phyloP scores from a whole-genome alignment of 2,329 filamentous ascomycete species.

The Microthyrium microscopicum region DNA sequence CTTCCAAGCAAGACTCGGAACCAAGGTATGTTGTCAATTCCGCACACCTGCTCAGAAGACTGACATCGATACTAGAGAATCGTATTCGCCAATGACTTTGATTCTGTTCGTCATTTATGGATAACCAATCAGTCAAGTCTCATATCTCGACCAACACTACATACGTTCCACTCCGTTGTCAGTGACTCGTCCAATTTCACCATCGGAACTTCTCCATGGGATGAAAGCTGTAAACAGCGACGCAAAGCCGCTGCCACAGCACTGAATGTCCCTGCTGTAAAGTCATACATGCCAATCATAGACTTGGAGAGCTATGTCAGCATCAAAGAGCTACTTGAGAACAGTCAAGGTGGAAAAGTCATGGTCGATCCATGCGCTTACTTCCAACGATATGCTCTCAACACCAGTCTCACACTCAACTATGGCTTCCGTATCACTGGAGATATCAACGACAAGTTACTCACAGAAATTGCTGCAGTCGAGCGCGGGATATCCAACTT shows the following conservation, averaged over 20 bases:
- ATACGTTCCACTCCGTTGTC: conserved; percentile 46
- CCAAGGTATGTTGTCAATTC: conserved; percentile 28
- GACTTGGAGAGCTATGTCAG: conserved; percentile 37
- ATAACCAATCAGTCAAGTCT: conserved; percentile 63
- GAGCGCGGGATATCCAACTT: conserved; percentile 63
- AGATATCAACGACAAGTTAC: conserved; percentile 40
- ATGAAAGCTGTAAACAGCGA: conserved; percentile 36
- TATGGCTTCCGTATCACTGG: conserved; percentile 39
- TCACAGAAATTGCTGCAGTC: conserved; percentile 45
- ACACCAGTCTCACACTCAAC: conserved; percentile 37
- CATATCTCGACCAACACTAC: conserved; percentile 60
- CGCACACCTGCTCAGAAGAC: neutral
- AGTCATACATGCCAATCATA: conserved; percentile 35
- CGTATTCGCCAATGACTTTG: conserved; percentile 64
- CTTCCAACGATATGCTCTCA: conserved; percentile 36
- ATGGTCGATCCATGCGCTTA: conserved; percentile 33
- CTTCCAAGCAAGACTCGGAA: conserved; percentile 38
- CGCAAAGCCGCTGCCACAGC: conserved; percentile 34
- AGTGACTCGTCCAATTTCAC: conserved; percentile 37
- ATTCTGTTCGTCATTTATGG: conserved; percentile 57
- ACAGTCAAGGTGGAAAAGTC: conserved; percentile 52
- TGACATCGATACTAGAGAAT: conserved; percentile 38
- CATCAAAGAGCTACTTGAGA: conserved; percentile 28
- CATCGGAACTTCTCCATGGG: conserved; percentile 38
- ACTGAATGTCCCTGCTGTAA: conserved; percentile 29